These are phyloP conservation scores for Aurantiochytrium sp. DNA, from an alignment of 108 stramenopile species.

Conservation along the genomic window DNA sequence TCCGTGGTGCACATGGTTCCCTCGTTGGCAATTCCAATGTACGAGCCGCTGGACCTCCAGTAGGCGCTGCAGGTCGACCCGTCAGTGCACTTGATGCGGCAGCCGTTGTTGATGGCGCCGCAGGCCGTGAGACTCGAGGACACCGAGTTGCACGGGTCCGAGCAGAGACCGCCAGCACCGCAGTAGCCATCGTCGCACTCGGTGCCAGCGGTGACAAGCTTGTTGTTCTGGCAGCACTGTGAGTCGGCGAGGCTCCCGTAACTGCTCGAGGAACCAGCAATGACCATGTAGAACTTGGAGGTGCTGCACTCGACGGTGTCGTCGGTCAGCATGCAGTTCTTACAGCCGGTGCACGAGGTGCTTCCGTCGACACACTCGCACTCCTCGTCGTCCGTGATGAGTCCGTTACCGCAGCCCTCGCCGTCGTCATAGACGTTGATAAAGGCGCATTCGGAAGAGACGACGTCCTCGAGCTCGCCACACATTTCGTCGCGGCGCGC, in stretches of 20 bases:
- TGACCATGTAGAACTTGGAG: background rate
- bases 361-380: background rate
- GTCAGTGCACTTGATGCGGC: constrained; percentile 3
- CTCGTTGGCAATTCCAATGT: background rate
- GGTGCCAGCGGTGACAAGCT: background rate
- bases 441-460: background rate
- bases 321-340: background rate
- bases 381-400: background rate
- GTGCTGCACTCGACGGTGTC: background rate
- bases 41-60: background rate
- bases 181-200: background rate
- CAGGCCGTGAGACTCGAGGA: background rate
- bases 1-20: background rate
- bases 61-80: background rate
- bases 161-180: background rate
- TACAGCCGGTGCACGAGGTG: background rate
- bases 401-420: background rate
- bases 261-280: background rate
- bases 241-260: background rate
- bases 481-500: constrained; percentile 29
- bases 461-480: background rate
- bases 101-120: background rate
- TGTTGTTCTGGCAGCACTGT: background rate
- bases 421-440: background rate
- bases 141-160: background rate